A percentile compares a stretch with the other conserved stretches of the same genome.
phyloP scores from a whole-genome alignment of 2,329 filamentous ascomycete genomes.

The Rhexocercosporidium sp. region DNA sequence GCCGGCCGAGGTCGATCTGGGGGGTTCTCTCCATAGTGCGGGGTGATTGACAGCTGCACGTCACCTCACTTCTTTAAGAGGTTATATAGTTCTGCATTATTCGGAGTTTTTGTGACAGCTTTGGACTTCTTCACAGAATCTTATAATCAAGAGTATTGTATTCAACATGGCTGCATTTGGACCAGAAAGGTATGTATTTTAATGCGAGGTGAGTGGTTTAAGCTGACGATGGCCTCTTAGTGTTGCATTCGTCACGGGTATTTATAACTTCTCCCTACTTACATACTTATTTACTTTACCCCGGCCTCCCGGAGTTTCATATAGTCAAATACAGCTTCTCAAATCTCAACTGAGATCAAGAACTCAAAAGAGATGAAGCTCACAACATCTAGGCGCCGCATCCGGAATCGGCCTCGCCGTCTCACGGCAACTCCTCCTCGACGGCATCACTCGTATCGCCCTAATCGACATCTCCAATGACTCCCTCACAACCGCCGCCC shows the following conservation, averaged over 20 bases:
- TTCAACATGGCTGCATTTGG: conserved; percentile 23
- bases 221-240: conserved; percentile 14
- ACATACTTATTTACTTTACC: background rate
- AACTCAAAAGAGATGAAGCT: background rate
- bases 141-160: background rate
- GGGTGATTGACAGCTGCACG: too few relatives aligned
- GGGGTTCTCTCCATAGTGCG: too few relatives aligned
- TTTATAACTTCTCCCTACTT: background rate
- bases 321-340: background rate
- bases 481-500: conserved; percentile 3
- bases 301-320: background rate
- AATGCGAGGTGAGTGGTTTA: background rate
- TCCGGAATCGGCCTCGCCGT: conserved; percentile 34
- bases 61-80: too few relatives aligned
- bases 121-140: background rate
- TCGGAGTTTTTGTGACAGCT: too few relatives aligned
- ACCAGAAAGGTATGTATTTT: conserved; percentile 23
- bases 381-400: conserved; percentile 29
- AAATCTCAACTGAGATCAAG: background rate
- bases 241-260: conserved; percentile 35
- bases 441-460: conserved; percentile 30
- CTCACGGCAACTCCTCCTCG: conserved; percentile 27
- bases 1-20: too few relatives aligned
- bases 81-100: too few relatives aligned
- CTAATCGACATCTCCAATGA: conserved; percentile 26